Evolutionary conservation across 2,329 filamentous ascomycete species (phyloP).

Genomic region (Cladosporium sp.): DNA sequence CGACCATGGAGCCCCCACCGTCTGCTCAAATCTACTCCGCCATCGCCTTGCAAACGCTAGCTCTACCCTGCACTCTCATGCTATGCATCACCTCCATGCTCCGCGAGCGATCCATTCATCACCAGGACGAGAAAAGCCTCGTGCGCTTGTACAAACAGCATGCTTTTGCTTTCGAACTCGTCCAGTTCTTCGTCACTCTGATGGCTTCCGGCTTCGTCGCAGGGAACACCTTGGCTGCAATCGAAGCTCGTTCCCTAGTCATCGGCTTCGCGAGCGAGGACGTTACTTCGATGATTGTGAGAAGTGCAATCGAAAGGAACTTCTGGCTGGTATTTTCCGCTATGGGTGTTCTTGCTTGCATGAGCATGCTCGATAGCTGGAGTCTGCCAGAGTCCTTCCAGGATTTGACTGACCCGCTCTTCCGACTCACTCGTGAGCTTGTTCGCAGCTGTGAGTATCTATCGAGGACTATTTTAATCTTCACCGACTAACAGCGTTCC

Average conservation of each 20-base stretch:
- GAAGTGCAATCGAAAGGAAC: neutral
- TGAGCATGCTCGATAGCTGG: slow-evolving; percentile 17
- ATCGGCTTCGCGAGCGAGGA: slow-evolving; percentile 6
- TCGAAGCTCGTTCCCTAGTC: slow-evolving; percentile 5
- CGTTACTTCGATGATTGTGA: slow-evolving; percentile 3
- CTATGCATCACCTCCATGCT: slow-evolving; percentile 16
- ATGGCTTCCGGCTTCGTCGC: slow-evolving; percentile 4
- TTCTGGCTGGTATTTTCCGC: neutral
- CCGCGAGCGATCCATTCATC: slow-evolving; percentile 7
- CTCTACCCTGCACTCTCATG: neutral
- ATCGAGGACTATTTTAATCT: too few relatives aligned
- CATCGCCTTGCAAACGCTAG: neutral
- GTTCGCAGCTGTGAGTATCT: neutral
- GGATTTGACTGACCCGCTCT: slow-evolving; percentile 5
- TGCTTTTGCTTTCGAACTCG: slow-evolving; percentile 1
- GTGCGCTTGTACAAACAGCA: slow-evolving; percentile 15
- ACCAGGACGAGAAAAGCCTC: slow-evolving; percentile 1
- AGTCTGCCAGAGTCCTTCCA: neutral
- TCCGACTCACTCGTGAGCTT: slow-evolving; percentile 6
- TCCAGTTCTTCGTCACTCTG: slow-evolving; percentile 8
- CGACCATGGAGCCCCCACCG: neutral
- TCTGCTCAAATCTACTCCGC: neutral
- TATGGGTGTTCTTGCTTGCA: neutral
- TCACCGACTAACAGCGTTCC: neutral
- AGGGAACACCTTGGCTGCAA: slow-evolving; percentile 3